phyloP scores from a whole-genome alignment of 1,284 basidiomycete species.

The Uromyces viciae-fabae region DNA sequence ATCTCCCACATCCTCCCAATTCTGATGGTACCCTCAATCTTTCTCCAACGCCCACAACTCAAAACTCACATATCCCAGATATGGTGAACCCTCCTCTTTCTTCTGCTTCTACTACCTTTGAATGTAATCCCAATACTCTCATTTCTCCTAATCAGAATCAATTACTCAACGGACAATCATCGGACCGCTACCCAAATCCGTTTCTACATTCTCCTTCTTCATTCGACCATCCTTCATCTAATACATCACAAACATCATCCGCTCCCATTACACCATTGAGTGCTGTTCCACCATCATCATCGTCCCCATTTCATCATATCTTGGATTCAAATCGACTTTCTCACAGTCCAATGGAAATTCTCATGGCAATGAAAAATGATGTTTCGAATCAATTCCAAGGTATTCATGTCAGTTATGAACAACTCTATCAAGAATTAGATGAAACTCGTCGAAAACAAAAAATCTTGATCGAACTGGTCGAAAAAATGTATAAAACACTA shows the following conservation, averaged over 20 bases:
- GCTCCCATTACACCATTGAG: slow-evolving; percentile 5
- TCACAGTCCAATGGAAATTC: slow-evolving; percentile 9
- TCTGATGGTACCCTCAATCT: not conserved
- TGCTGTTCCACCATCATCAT: slow-evolving; percentile 6
- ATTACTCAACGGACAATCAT: not conserved
- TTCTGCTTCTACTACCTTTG: not conserved
- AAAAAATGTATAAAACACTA: slow-evolving; percentile 23
- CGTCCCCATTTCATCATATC: not conserved
- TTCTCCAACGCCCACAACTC: too few relatives aligned
- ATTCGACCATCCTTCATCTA: slow-evolving; percentile 2
- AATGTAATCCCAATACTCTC: not conserved
- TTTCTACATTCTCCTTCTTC: not conserved
- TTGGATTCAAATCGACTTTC: slow-evolving; percentile 3
- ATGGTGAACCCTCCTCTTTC: not conserved
- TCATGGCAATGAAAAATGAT: slow-evolving; percentile 3
- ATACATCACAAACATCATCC: not conserved
- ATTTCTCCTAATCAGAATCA: slow-evolving; percentile 6
- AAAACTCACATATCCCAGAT: too few relatives aligned
- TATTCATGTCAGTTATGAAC: slow-evolving; percentile 15
- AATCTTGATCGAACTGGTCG: slow-evolving; percentile 19
- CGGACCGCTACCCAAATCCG: not conserved
- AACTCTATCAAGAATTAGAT: slow-evolving; percentile 29
- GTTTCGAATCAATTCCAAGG: slow-evolving; percentile 1
- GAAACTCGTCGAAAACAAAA: slow-evolving; percentile 24
- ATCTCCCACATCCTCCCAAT: not conserved